Evolutionary conservation across 179 eudicot genomes (phyloP).

Genomic region (Heliamphora pulchella): DNA sequence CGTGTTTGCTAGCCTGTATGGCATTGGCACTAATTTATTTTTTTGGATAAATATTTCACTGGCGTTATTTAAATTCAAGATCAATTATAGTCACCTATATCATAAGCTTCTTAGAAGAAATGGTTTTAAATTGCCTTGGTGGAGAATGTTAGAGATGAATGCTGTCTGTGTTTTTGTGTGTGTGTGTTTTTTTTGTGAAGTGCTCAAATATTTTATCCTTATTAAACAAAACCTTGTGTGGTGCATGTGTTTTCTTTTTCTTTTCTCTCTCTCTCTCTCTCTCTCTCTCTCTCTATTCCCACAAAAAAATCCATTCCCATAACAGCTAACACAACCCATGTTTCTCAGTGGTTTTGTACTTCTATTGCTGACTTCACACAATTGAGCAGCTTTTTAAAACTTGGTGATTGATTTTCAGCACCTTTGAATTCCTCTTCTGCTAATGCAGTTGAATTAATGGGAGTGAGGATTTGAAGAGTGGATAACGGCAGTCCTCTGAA

Average conservation of each 20-base stretch:
- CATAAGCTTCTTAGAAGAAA: neutral
- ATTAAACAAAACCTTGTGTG: neutral
- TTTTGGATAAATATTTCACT: neutral
- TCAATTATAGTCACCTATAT: neutral
- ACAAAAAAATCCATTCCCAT: neutral
- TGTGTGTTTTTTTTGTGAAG: neutral
- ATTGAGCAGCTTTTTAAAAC: neutral
- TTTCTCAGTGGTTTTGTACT: neutral
- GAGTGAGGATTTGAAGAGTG: neutral
- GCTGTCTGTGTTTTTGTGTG: neutral
- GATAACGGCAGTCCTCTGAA: constrained; percentile 14
- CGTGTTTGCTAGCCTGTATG: neutral
- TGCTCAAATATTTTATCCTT: neutral
- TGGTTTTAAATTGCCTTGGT: neutral
- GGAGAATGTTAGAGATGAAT: neutral
- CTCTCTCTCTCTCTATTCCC: neutral
- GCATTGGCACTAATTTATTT: too few species aligned
- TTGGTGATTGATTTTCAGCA: neutral
- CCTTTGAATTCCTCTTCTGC: constrained; percentile 2
- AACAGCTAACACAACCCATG: too few species aligned
- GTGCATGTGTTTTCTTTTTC: neutral
- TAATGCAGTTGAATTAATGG: neutral
- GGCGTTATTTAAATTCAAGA: neutral
- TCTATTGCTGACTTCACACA: neutral
- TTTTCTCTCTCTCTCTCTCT: neutral